Base-by-base conservation (phyloP, 192 early-diverging fungal genomes). In the Spizellomyces sp. region DNA sequence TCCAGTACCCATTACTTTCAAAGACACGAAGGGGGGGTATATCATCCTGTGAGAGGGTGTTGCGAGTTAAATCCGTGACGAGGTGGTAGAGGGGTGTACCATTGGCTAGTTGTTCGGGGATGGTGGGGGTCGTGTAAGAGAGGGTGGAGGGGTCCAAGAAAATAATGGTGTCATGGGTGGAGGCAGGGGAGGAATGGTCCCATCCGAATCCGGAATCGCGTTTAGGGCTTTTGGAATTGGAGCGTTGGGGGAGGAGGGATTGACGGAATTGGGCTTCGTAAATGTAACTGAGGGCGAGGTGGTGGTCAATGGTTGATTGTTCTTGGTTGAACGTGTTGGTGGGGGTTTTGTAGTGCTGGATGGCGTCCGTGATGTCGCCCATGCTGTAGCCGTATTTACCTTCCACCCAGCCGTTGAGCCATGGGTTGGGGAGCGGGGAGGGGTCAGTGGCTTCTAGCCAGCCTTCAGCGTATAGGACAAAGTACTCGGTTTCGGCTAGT, bases 401-500 rank as follows among this genome's bases (percentile, higher is more conserved):
- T 27, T 62, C 59, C 5, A 70, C 58, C 69, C 69, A 70, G n/a
- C 69, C 69, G 15, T 70, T 62, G n/a, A 70, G 14, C 69, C 69
- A 70, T 46, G 69, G 69, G 59, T 70, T 70, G 44, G 41, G 44
- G 42, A 68, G 42, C 10, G 58, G 42, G n/a, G 36, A 17, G 6
- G 45, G 42, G 17, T 62, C 69, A 36, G 69, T 59, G 6, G 69
- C 69, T 19, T 70, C 69, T 9, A 70, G 69, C 45, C 59, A 70
- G 17, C 69, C 69, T 62, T 70, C 69, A 6, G 46, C 58, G 59
- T 70, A 70, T 19, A 70, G 46, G n/a, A 70, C 57, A 44, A 62
- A 62, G 58, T 62, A 70, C 43, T 70, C 69, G 44, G 59, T 44
- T 21, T 70, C 69, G 15, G 69, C 69, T 17, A 70, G 59, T 43